Conservation (phyloP, 2,329 filamentous ascomycete genomes). For the Amphichorda felina region DNA sequence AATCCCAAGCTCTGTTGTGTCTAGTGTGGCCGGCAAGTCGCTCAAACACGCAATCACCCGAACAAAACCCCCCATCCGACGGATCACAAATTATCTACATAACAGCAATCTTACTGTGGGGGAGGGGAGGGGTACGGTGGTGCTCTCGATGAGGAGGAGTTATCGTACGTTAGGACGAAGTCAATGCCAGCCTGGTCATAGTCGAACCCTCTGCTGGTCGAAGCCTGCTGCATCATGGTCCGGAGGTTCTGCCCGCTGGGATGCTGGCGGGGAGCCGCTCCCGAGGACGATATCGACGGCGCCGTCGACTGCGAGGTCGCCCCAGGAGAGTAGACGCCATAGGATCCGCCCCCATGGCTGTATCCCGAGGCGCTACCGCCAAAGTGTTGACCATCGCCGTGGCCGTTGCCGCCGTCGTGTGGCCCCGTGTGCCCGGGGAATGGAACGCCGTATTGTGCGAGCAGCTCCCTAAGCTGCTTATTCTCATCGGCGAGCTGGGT, state of each 20-base stretch:
- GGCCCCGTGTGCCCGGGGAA: slow-evolving; percentile 7
- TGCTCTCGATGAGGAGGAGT: slow-evolving; percentile 6
- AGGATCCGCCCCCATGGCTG: slow-evolving; percentile 2
- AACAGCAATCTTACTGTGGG: slow-evolving; percentile 29
- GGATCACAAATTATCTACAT: not conserved
- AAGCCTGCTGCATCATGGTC: slow-evolving; percentile 12
- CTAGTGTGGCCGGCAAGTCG: not conserved
- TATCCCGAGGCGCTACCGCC: not conserved
- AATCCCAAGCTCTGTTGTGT: slow-evolving; percentile 12
- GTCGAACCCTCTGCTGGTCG: slow-evolving; percentile 39
- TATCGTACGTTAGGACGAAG: slow-evolving; percentile 80
- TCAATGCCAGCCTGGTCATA: slow-evolving; percentile 80
- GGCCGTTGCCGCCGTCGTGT: slow-evolving; percentile 7
- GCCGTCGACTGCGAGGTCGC: slow-evolving; percentile 29
- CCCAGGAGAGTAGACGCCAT: slow-evolving; percentile 33
- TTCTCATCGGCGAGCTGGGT: slow-evolving; percentile 71
- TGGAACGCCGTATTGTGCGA: slow-evolving; percentile 40
- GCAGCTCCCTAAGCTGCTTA: slow-evolving; percentile 49
- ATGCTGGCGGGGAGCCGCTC: slow-evolving; percentile 11
- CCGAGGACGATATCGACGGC: slow-evolving; percentile 22
- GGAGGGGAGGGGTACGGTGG: slow-evolving; percentile 52
- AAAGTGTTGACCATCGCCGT: not conserved
- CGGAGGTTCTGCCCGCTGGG: slow-evolving; percentile 18
- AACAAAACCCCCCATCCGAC: too few species aligned
- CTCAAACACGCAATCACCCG: too few species aligned